Evolutionary conservation across 2,329 filamentous ascomycete genomes (phyloP), one percentile per base, ranked within the genome.

Genomic region (Emmonsiellopsis sp.): DNA sequence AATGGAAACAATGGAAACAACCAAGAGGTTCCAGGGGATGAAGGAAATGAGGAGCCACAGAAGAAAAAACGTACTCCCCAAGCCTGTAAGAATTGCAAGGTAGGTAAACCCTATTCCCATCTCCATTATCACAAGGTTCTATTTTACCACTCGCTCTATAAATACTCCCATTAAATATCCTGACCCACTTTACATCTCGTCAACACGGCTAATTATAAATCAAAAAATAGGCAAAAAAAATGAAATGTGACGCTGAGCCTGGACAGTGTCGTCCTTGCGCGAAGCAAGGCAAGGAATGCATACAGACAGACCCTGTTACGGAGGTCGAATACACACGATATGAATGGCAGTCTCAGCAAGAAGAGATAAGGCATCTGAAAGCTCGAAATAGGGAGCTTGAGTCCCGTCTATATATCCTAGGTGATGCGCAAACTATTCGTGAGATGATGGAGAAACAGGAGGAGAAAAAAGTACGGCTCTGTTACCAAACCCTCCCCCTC

Each of bases 51-150:
- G 21, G 60, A 59, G 61, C 58, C 60, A 58, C 55, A 52, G 56
- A 49, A 52, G 57, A 58, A 57, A 9, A 57, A 55, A 11, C 56
- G 60, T 11, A 59, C 60, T 10, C 56, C 50, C n/a, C 58, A 63
- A 37, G 62, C 64, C 14, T 67, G 64, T 59, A 62, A 65, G 53
- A 57, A 60, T 36, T 67, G 64, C 55, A 64, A 62, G 57, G 64
- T 65, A 58, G 56, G 58, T 53, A 14, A 36, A 3, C 17, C 34
- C 14, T 1, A 31, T 17, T 32, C 6, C 37, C 34, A 10, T 17
- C 6, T 17, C 27, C 7, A 14, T 43, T 34, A 7, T 13, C 13
- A 10, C 14, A 17, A 17, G 17, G 7, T 43, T 37, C 34, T 7
- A 33, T 34, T 8, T 5, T n/a, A 10, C 17, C n/a, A 17, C 5